Base-by-base conservation (phyloP, 176 grass and related monocot genomes). In the Paspalum notatum region DNA sequence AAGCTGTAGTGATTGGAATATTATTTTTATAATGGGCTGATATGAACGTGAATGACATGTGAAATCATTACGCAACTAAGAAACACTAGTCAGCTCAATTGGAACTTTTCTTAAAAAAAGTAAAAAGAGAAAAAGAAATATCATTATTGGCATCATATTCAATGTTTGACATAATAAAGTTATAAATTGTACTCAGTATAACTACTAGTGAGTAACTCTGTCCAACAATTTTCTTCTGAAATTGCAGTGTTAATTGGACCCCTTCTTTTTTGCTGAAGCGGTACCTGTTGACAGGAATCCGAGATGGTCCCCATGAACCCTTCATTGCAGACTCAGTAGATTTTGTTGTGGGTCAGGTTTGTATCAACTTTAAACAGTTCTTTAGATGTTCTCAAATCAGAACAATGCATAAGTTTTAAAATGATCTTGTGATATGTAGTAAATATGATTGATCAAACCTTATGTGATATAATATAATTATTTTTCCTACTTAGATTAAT, bases 261-360 rank as follows among this genome's bases (percentile, higher is more conserved):
- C 95, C 95, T 93, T 85, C 95, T 48, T 98, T 98, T 95, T 81
- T 98, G 86, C 86, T 98, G 86, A 98, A 98, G 92, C 81, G 92
- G 27, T 89, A 98, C 83, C 86, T 98, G 56, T 93, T 98, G 75
- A 88, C 95, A 84, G 92, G 95, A 87, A 98, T 98, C 53, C 85
- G 78, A 71, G 90, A 95, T 87, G 95, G 92, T 58, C 92, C 90
- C 9, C 92, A 98, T 70, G 95, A 98, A 89, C 95, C 92, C 66
- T 98, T 98, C 71, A 95, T 98, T 7, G 95, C 95, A 26, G 95
- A 98, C 60, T 98, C 95, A n/a, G 90, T 98, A 3, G 95, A 98
- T 84, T 98, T 98, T 87, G 90, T 98, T 85, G 95, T 95, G 66
- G 79, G 81, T 64, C 92, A 98, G 90, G 95, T 98, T 53, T 51